Percentiles rank a stretch among this genome's conserved stretches.
Evolutionary conservation across 73 alveolate genomes (phyloP).

Genomic region (Stentor roeselii): DNA sequence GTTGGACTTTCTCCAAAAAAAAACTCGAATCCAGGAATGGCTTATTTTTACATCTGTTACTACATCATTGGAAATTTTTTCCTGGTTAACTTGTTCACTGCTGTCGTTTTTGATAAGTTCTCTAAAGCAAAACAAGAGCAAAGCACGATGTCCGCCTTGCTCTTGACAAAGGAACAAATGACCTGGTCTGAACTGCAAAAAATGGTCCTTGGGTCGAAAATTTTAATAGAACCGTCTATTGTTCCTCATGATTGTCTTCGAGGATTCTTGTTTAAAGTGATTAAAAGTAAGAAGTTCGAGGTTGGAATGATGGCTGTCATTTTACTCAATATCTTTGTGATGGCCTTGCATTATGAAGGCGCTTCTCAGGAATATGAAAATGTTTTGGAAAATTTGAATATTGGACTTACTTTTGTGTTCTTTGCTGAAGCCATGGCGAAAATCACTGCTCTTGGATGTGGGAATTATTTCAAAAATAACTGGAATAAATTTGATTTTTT

Average conservation of each 20-base stretch:
- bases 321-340: constrained; percentile 28
- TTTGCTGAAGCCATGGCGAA: constrained; percentile 45
- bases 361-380: neutral
- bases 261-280: neutral
- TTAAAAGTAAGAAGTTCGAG: neutral
- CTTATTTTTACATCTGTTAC: constrained; percentile 35
- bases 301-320: neutral
- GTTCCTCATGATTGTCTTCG: constrained; percentile 16
- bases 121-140: constrained; percentile 38
- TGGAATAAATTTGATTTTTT: constrained; percentile 58
- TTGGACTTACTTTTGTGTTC: constrained; percentile 31
- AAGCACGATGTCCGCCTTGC: constrained; percentile 32
- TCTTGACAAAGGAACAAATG: constrained; percentile 43
- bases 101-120: constrained; percentile 45
- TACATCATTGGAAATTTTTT: constrained; percentile 39
- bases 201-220: constrained; percentile 53
- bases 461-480: constrained; percentile 35
- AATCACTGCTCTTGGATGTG: constrained; percentile 37
- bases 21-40: constrained; percentile 28
- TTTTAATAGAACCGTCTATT: constrained; percentile 54
- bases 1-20: constrained; percentile 32
- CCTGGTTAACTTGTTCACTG: constrained; percentile 49
- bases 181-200: constrained; percentile 62
- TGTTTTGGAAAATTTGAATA: constrained; percentile 25
- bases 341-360: constrained; percentile 36